Evolutionary conservation across 2,329 filamentous ascomycete species (phyloP).

Genomic region (Didymella keratinophila): DNA sequence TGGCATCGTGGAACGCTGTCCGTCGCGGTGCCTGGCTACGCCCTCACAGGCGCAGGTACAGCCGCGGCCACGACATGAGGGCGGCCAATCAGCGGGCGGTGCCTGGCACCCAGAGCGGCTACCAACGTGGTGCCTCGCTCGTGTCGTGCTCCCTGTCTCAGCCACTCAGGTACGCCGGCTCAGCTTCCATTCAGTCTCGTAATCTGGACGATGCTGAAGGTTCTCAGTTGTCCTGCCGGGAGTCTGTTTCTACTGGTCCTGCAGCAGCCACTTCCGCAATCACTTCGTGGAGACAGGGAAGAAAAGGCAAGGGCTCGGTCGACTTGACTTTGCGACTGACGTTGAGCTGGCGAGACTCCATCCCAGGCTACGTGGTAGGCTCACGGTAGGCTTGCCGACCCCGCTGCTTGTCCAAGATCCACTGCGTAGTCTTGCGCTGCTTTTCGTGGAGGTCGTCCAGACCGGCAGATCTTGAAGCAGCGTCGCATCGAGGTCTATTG

Average conservation of each 20-base stretch:
- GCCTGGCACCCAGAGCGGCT: constrained; percentile 17
- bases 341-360: constrained; percentile 14
- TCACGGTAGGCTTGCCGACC: constrained; percentile 12
- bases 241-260: constrained; percentile 5
- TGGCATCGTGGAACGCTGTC: constrained; percentile 21
- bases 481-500: not conserved
- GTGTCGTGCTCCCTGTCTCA: constrained; percentile 17
- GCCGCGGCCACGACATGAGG: constrained; percentile 14
- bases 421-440: constrained; percentile 8
- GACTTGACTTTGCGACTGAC: constrained; percentile 6
- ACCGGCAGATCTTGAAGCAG: not conserved
- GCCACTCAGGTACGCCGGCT: constrained; percentile 15
- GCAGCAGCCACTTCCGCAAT: constrained; percentile 11
- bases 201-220: not conserved
- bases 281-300: not conserved
- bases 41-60: constrained; percentile 11
- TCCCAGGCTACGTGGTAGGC: constrained; percentile 13
- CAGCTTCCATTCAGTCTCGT: constrained; percentile 3
- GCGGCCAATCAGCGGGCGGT: constrained; percentile 13
- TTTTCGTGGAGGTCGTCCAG: constrained; percentile 9
- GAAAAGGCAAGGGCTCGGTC: constrained; percentile 9
- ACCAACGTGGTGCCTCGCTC: constrained; percentile 18
- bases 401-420: constrained; percentile 11
- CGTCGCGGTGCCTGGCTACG: constrained; percentile 15
- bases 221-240: not conserved